phyloP scores from a whole-genome alignment of 164 flowering plant species.

The Vitis vinifera region DNA sequence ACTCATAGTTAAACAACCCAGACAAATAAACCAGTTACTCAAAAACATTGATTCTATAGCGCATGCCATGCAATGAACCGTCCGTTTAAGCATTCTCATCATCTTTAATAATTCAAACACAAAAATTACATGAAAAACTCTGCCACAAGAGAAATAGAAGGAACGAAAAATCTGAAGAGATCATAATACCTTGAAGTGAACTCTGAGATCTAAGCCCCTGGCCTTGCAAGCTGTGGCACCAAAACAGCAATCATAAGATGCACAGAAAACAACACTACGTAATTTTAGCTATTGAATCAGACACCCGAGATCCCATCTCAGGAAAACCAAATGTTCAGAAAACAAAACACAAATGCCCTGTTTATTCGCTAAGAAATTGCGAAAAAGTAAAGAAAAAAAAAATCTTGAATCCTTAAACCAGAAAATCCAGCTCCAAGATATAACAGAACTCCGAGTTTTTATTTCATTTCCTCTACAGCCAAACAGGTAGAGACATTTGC shows the following conservation, averaged over 20 bases:
- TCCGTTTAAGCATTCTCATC: too few relatives aligned
- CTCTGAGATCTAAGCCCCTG: constrained; percentile 73
- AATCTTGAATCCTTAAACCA: neutral
- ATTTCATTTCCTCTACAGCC: too few relatives aligned
- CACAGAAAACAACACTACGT: neutral
- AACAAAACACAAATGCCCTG: too few relatives aligned
- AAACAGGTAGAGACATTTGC: too few relatives aligned
- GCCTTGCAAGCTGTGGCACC: constrained; percentile 61
- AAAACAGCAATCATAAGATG: neutral
- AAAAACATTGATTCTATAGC: neutral
- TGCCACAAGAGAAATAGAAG: neutral
- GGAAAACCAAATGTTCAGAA: too few relatives aligned
- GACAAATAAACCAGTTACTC: neutral
- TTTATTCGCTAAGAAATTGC: neutral
- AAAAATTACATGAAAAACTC: neutral
- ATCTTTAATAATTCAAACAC: too few relatives aligned
- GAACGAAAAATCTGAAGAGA: neutral
- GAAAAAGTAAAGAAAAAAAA: neutral
- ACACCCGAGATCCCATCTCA: too few relatives aligned
- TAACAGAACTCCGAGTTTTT: neutral
- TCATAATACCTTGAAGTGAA: constrained; percentile 72
- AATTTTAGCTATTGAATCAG: too few relatives aligned
- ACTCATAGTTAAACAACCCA: too few relatives aligned
- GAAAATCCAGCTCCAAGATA: neutral
- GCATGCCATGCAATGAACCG: neutral